Evolutionary conservation across 495 filamentous ascomycete genomes (phyloP).

Genomic region (Penicillium herquei): DNA sequence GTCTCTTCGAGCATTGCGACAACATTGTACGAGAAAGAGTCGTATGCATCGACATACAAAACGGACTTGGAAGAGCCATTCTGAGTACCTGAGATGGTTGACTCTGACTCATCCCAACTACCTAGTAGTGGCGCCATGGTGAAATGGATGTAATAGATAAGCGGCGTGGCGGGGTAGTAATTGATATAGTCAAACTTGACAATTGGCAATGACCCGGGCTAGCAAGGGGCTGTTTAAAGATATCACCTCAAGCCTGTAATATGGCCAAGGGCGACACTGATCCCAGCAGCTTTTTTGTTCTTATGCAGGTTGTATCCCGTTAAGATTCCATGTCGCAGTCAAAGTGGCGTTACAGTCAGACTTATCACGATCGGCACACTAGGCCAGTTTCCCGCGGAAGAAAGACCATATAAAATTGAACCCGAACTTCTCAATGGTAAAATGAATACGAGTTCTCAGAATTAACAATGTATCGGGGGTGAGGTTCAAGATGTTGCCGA

Average conservation of each 20-base stretch:
- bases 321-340: too few relatives aligned
- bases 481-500: conserved; percentile 4
- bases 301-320: not conserved
- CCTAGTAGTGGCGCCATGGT: conserved; percentile 39
- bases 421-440: not conserved
- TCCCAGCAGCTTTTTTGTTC: not conserved
- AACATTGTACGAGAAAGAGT: conserved; percentile 95
- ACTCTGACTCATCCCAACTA: conserved; percentile 21
- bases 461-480: conserved; percentile 16
- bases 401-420: not conserved
- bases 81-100: not conserved
- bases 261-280: too few relatives aligned
- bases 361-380: not conserved
- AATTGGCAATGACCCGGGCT: not conserved
- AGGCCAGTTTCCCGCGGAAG: not conserved
- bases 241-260: too few relatives aligned
- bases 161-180: not conserved
- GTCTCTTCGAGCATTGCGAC: conserved; percentile 68
- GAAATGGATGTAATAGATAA: not conserved
- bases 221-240: too few relatives aligned
- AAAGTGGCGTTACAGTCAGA: too few relatives aligned
- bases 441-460: not conserved
- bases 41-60: conserved; percentile 90
- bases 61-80: conserved; percentile 44
- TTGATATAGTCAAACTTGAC: conserved; percentile 1